These are phyloP conservation scores for Coccinonectria pachysandricola DNA, from an alignment of 2,329 filamentous ascomycete species.

Conservation along the genomic window DNA sequence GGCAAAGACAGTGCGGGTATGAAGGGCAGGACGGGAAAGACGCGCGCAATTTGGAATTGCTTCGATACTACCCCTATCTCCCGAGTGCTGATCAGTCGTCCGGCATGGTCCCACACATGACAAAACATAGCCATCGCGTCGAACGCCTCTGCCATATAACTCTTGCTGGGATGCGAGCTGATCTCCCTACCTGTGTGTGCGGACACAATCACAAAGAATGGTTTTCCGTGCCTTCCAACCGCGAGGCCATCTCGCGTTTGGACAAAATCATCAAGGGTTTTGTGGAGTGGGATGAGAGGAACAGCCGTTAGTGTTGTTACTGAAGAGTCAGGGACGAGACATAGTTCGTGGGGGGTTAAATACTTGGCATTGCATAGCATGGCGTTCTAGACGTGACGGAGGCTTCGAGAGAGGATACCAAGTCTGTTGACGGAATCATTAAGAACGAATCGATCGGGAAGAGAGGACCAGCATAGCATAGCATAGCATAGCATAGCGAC, in stretches of 20 bases:
- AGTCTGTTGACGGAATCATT: too few relatives aligned
- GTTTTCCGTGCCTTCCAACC: slow-evolving; percentile 78
- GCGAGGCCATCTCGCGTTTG: slow-evolving; percentile 57
- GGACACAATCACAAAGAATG: slow-evolving; percentile 84
- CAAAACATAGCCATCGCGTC: slow-evolving; percentile 77
- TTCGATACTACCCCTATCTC: slow-evolving; percentile 85
- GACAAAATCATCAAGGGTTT: slow-evolving; percentile 67
- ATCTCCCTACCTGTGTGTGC: slow-evolving; percentile 60
- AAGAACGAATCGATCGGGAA: too few relatives aligned
- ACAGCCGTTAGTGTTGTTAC: slow-evolving; percentile 1
- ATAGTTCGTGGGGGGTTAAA: slow-evolving; percentile 6
- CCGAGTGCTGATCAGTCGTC: slow-evolving; percentile 29
- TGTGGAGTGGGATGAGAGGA: slow-evolving; percentile 71
- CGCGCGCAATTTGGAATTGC: slow-evolving; percentile 74
- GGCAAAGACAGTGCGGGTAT: slow-evolving; percentile 87
- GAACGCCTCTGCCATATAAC: slow-evolving; percentile 88
- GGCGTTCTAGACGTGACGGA: too few relatives aligned
- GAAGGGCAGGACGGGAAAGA: too few relatives aligned
- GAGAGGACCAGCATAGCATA: too few relatives aligned
- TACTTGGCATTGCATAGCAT: too few relatives aligned
- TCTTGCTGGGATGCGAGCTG: slow-evolving; percentile 51
- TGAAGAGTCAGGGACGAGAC: slow-evolving; percentile 3
- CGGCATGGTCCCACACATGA: slow-evolving; percentile 47
- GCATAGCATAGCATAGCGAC: too few relatives aligned
- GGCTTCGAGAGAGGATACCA: too few relatives aligned